These are phyloP conservation scores for Candida nitratophila DNA, from an alignment of 805 yeast species.

Conservation along the genomic window DNA sequence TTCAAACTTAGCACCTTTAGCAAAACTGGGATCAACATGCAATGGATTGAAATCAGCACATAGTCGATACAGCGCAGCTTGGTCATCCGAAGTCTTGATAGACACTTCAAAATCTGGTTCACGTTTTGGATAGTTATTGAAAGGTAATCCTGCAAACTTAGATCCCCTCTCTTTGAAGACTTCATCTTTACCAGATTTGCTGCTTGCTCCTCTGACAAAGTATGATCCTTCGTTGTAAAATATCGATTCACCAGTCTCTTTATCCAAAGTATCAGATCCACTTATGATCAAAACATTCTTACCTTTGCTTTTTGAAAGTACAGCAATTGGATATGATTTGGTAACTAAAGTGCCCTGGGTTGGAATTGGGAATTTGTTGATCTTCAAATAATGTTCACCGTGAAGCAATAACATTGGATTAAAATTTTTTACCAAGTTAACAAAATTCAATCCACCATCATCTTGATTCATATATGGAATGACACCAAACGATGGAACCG, in stretches of 20 bases:
- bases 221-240: constrained; percentile 80
- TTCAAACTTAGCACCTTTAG: constrained; percentile 78
- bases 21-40: constrained; percentile 89
- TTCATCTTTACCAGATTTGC: constrained; percentile 43
- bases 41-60: constrained; percentile 94
- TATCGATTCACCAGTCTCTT: constrained; percentile 56
- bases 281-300: constrained; percentile 75
- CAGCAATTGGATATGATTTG: constrained; percentile 59
- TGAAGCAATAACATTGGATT: constrained; percentile 86
- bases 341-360: constrained; percentile 59
- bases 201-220: constrained; percentile 73
- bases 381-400: constrained; percentile 88
- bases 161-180: constrained; percentile 37
- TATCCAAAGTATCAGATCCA: constrained; percentile 65
- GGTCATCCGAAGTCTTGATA: constrained; percentile 56
- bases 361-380: constrained; percentile 74
- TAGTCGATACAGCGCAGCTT: constrained; percentile 84
- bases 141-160: constrained; percentile 54
- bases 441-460: constrained; percentile 49
- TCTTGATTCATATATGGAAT: constrained; percentile 72
- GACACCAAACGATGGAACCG: constrained; percentile 84
- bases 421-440: constrained; percentile 65
- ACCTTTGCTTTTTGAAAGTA: constrained; percentile 63
- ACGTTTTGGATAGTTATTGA: constrained; percentile 49
- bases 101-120: constrained; percentile 61